Conservation (phyloP, 305 asterid genomes). For the Solanum aculeatissimum region DNA sequence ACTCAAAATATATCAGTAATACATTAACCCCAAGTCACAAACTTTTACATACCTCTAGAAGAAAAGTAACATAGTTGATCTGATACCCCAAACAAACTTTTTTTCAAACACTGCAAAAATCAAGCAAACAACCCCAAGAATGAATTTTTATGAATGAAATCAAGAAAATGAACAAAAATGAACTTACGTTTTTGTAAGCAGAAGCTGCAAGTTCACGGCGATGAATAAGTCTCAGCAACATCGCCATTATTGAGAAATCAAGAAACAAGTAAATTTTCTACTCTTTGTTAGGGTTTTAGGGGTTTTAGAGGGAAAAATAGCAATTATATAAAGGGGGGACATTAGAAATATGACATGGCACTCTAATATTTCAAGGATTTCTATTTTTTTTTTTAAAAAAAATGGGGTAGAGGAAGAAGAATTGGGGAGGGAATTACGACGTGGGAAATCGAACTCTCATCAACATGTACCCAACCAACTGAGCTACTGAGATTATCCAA, state of each 20-base stretch:
- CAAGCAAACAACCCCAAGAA: background rate
- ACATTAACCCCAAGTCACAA: background rate
- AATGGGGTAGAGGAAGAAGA: too few relatives aligned
- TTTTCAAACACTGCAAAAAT: conserved; percentile 27
- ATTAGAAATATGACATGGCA: background rate
- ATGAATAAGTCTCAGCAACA: background rate
- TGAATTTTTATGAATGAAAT: background rate
- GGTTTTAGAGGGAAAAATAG: background rate
- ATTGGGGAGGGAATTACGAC: too few relatives aligned
- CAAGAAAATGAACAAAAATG: background rate
- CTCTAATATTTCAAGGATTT: background rate
- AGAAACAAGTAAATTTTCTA: background rate
- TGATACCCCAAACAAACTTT: conserved; percentile 23
- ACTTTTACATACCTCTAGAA: conserved; percentile 27
- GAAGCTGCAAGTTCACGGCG: background rate
- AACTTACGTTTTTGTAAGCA: background rate
- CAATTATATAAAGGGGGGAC: background rate
- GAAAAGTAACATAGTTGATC: conserved; percentile 28
- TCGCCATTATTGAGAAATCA: background rate
- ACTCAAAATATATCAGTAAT: background rate
- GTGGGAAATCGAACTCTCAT: too few relatives aligned
- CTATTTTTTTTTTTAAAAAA: too few relatives aligned
- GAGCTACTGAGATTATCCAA: too few relatives aligned
- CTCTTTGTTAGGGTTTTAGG: background rate
- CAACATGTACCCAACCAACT: too few relatives aligned